Conservation (phyloP, 345 rosid genomes). For the Lumnitzera littorea region DNA sequence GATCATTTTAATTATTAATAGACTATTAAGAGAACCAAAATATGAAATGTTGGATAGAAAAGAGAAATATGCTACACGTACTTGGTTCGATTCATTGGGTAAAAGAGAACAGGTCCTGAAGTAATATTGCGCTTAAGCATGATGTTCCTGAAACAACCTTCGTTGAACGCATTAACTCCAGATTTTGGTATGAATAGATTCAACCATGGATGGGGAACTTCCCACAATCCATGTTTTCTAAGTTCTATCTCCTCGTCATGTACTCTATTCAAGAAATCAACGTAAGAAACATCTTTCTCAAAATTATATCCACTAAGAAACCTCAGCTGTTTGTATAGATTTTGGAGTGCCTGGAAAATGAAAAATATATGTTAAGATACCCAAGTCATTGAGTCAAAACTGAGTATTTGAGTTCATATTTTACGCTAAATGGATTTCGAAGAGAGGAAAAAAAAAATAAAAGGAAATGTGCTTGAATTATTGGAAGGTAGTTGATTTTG, state of each 20-base stretch:
- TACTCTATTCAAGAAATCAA: constrained; percentile 29
- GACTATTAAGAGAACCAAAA: too few species aligned
- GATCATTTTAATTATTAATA: too few species aligned
- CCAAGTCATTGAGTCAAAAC: too few species aligned
- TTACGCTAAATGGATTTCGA: too few species aligned
- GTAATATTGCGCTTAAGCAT: constrained; percentile 19
- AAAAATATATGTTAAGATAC: constrained; percentile 1
- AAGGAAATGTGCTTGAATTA: too few species aligned
- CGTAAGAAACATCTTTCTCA: constrained; percentile 20
- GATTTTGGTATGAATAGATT: constrained; percentile 35
- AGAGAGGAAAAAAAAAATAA: too few species aligned
- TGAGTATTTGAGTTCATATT: too few species aligned
- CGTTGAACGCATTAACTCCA: constrained; percentile 22
- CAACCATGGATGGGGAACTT: constrained; percentile 42
- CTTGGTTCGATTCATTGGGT: constrained; percentile 16
- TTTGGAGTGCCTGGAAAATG: constrained; percentile 8
- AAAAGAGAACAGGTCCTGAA: constrained; percentile 11
- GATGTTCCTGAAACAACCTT: constrained; percentile 28
- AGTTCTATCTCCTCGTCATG: constrained; percentile 18
- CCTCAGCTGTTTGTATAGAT: constrained; percentile 14
- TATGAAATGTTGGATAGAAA: too few species aligned
- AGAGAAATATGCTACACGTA: background rate
- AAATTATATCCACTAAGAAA: constrained; percentile 16
- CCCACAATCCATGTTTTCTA: constrained; percentile 24
- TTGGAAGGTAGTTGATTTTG: too few species aligned